A percentile compares a stretch with the other conserved stretches of the same genome.
Conservation (phyloP, 2,329 filamentous ascomycete species). For the Monosporascus sp. region DNA sequence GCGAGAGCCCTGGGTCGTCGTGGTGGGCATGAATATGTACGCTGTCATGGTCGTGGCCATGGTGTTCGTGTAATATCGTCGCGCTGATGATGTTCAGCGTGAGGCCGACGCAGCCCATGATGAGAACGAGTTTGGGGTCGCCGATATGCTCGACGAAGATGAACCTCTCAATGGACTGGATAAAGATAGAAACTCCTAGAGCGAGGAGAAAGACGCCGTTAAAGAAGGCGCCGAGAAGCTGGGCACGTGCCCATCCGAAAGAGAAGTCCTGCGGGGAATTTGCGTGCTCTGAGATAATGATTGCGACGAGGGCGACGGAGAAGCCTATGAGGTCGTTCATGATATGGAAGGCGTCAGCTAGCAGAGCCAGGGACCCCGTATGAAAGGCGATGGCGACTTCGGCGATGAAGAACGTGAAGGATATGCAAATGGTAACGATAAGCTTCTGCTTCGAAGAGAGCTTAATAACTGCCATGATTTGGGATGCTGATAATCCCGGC, state of each 20-base stretch:
- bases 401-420: conserved; percentile 44
- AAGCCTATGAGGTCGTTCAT: conserved; percentile 68
- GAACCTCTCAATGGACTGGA: conserved; percentile 70
- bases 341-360: conserved; percentile 77
- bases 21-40: conserved; percentile 6
- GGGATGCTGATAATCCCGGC: not conserved
- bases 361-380: conserved; percentile 64
- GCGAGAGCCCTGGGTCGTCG: not conserved
- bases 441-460: conserved; percentile 41
- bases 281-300: conserved; percentile 52
- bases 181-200: conserved; percentile 64
- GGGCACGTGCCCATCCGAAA: conserved; percentile 73
- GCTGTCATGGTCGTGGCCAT: conserved; percentile 22
- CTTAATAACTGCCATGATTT: conserved; percentile 28
- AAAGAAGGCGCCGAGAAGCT: conserved; percentile 73
- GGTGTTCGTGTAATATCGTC: conserved; percentile 57
- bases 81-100: conserved; percentile 62
- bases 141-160: conserved; percentile 53
- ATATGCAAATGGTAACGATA: conserved; percentile 42
- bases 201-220: conserved; percentile 72
- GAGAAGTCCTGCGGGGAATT: conserved; percentile 55
- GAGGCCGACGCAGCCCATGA: conserved; percentile 64
- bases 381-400: conserved; percentile 41
- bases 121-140: conserved; percentile 60
- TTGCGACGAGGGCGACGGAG: conserved; percentile 58